A percentile compares a stretch with the other conserved stretches of the same genome.
These are phyloP conservation scores for Oropetium thomaeum DNA, from an alignment of 176 grass and related monocot genomes.

Conservation along the genomic window DNA sequence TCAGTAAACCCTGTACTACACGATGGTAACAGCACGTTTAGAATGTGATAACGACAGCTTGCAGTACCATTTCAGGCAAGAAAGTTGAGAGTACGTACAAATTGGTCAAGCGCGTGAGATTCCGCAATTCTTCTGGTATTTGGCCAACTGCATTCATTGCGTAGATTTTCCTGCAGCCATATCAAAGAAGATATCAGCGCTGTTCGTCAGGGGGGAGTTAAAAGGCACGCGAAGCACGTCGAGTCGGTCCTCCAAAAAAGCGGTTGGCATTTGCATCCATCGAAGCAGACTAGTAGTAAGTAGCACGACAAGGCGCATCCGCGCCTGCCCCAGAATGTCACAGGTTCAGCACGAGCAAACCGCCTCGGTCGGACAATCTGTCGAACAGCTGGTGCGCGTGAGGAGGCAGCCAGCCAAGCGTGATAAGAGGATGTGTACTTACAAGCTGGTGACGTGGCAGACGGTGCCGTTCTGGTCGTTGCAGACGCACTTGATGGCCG, in stretches of 20 bases:
- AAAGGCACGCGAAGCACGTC: no score
- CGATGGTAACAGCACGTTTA: no score
- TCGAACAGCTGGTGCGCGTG: background rate
- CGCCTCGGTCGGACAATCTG: background rate
- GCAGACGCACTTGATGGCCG: slow-evolving; percentile 71
- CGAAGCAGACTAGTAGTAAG: background rate
- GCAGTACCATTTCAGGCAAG: background rate
- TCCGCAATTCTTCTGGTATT: slow-evolving; percentile 59
- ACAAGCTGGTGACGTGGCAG: slow-evolving; percentile 76
- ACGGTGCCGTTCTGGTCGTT: slow-evolving; percentile 34
- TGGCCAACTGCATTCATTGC: slow-evolving; percentile 31
- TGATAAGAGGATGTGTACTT: background rate
- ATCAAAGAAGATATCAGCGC: background rate
- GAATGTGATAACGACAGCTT: no score
- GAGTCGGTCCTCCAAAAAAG: no score
- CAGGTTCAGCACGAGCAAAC: background rate
- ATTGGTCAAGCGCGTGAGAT: slow-evolving; percentile 52
- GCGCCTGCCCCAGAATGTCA: no score
- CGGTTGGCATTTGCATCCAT: background rate
- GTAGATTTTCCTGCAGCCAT: slow-evolving; percentile 50
- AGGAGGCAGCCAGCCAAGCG: background rate
- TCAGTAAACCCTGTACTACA: background rate
- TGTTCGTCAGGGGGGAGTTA: background rate
- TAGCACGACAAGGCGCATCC: background rate
- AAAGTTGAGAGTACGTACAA: slow-evolving; percentile 44